These are phyloP conservation scores for Ilyonectria mors-panacis DNA, from an alignment of 2,329 filamentous ascomycete species.

Conservation along the genomic window DNA sequence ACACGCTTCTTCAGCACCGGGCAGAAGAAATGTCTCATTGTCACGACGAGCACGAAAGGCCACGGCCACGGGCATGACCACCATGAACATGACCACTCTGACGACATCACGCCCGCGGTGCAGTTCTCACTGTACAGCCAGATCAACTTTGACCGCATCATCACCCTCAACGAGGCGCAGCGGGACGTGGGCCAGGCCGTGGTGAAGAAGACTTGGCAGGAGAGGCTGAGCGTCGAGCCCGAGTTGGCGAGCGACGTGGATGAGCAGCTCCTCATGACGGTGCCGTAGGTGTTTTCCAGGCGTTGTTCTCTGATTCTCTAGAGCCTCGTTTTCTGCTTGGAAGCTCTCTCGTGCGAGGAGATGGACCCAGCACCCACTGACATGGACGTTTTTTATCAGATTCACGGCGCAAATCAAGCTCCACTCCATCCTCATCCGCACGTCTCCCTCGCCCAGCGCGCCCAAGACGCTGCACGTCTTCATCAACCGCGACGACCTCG, in stretches of 20 bases:
- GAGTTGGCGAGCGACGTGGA: constrained; percentile 90
- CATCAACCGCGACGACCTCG: constrained; percentile 88
- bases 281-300: constrained; percentile 75
- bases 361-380: constrained; percentile 1
- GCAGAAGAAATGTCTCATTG: constrained; percentile 60
- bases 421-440: constrained; percentile 89
- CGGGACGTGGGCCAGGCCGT: constrained; percentile 80
- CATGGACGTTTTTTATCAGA: constrained; percentile 59
- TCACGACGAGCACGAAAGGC: constrained; percentile 65
- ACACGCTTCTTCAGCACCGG: not conserved
- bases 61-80: constrained; percentile 70
- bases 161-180: constrained; percentile 85
- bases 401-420: constrained; percentile 96
- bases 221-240: constrained; percentile 79
- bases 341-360: not conserved
- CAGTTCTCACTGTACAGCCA: constrained; percentile 93
- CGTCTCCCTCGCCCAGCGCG: constrained; percentile 77
- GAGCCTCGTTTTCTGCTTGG: not conserved
- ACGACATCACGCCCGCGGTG: constrained; percentile 92
- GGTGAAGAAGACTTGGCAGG: constrained; percentile 91
- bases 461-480: constrained; percentile 90
- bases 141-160: constrained; percentile 89
- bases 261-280: constrained; percentile 92
- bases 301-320: not conserved
- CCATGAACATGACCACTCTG: constrained; percentile 84